These are phyloP conservation scores for Blastocystis sp. DNA, from an alignment of 352 stramenopile genomes.

Conservation along the genomic window DNA sequence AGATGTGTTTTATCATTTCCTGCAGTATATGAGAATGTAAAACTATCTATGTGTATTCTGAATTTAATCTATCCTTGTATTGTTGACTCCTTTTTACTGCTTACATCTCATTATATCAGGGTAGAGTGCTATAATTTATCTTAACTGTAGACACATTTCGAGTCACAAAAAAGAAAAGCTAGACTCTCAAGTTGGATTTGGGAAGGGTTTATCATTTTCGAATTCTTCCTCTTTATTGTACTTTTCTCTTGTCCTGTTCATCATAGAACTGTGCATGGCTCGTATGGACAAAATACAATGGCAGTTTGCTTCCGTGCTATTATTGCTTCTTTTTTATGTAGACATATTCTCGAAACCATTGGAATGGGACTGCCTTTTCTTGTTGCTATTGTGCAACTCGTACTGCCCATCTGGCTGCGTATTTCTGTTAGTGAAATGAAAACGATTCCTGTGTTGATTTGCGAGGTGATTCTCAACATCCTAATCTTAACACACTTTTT, in stretches of 20 bases:
- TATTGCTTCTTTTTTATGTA: neutral
- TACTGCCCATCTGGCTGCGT: neutral
- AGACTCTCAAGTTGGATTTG: neutral
- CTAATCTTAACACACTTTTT: constrained; percentile 38
- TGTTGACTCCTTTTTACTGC: constrained; percentile 24
- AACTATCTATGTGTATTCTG: neutral
- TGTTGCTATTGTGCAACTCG: neutral
- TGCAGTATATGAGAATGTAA: neutral
- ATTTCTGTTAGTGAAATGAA: constrained; percentile 3
- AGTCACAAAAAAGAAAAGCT: neutral
- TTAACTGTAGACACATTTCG: neutral
- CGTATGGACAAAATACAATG: neutral
- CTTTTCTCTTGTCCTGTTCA: neutral
- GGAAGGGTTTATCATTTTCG: neutral
- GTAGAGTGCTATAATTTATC: neutral
- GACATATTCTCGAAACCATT: neutral
- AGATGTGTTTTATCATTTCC: neutral
- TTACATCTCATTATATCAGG: neutral
- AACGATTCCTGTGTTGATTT: neutral
- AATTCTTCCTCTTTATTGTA: constrained; percentile 10
- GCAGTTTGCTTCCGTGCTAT: neutral
- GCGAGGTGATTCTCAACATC: constrained; percentile 18
- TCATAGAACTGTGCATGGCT: neutral
- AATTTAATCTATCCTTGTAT: constrained; percentile 31
- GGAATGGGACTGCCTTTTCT: neutral